Conservation (phyloP, 2,329 filamentous ascomycete genomes). For the Lasiodiplodia sp. region DNA sequence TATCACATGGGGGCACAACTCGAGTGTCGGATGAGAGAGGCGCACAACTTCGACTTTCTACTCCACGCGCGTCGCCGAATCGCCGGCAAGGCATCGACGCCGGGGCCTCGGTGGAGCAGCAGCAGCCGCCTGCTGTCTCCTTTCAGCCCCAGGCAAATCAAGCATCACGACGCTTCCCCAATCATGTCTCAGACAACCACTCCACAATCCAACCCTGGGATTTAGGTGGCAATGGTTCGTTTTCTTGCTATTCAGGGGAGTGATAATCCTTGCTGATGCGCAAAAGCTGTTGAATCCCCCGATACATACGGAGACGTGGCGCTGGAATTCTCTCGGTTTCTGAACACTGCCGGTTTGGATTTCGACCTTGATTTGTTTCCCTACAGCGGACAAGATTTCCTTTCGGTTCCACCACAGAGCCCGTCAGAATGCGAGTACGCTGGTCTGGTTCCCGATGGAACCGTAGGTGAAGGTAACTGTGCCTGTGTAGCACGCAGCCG, state of each 20-base stretch:
- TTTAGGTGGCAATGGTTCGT: background rate
- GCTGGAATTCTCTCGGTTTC: constrained; percentile 1
- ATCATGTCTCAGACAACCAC: background rate
- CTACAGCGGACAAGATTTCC: background rate
- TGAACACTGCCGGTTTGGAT: background rate
- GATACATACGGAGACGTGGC: constrained; percentile 8
- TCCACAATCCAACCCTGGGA: background rate
- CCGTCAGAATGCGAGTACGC: too few species aligned
- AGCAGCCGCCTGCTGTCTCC: background rate
- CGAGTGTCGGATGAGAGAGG: background rate
- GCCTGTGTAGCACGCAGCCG: too few species aligned
- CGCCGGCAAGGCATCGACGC: background rate
- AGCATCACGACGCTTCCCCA: background rate
- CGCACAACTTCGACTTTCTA: background rate
- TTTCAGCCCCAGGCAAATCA: background rate
- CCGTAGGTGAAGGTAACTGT: background rate
- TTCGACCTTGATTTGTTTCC: constrained; percentile 12
- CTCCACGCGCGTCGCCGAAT: background rate
- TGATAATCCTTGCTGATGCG: background rate
- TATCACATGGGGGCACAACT: background rate
- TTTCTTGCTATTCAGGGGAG: too few species aligned
- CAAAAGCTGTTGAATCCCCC: background rate
- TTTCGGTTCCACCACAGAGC: background rate
- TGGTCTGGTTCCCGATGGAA: background rate
- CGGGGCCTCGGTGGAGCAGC: background rate